These are phyloP conservation scores for Microbotryum saponariae DNA, from an alignment of 1,284 basidiomycete species.

Conservation along the genomic window DNA sequence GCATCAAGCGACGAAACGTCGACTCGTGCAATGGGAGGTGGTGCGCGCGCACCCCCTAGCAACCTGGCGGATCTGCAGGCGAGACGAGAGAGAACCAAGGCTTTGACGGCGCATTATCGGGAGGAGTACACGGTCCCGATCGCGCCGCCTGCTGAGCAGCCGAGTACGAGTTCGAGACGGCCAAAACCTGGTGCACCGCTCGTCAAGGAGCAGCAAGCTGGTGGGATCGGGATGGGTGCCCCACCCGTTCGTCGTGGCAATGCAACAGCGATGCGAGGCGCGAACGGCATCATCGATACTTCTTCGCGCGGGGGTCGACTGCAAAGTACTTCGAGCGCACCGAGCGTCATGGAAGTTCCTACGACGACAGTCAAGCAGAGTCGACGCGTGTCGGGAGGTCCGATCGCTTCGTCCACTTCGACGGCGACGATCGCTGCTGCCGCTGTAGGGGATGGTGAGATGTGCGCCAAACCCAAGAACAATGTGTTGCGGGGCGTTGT, in stretches of 20 bases:
- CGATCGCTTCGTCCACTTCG: neutral
- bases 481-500: constrained; percentile 52
- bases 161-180: neutral
- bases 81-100: too few species aligned
- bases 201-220: neutral
- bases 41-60: too few species aligned
- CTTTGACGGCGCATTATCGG: neutral
- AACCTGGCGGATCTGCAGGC: too few species aligned
- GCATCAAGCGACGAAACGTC: neutral
- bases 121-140: constrained; percentile 8
- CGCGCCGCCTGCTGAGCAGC: neutral
- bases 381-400: neutral
- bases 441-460: neutral
- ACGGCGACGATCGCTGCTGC: neutral
- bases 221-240: neutral
- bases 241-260: neutral
- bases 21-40: neutral
- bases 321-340: too few species aligned
- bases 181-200: neutral
- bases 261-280: neutral
- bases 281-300: constrained; percentile 11
- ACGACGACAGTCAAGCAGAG: neutral
- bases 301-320: neutral
- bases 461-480: constrained; percentile 2
- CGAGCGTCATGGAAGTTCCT: neutral